Conservation (phyloP, 2,329 filamentous ascomycete species). For the Botrytis paeoniae region DNA sequence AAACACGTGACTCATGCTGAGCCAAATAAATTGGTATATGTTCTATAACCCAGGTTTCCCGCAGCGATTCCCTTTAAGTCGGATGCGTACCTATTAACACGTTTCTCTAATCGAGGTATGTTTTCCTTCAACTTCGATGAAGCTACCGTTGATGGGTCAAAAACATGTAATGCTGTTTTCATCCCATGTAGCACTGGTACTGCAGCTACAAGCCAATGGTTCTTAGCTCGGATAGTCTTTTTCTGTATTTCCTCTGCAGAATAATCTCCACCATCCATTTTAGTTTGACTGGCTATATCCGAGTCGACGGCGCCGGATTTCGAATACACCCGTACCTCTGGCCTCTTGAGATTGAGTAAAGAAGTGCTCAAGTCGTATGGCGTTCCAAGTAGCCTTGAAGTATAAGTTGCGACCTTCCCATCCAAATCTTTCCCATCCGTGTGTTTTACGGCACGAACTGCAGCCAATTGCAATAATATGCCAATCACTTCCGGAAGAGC, state of each 20-base stretch:
- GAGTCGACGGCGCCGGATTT: neutral
- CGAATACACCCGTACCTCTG: constrained; percentile 2
- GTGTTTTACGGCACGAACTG: constrained; percentile 42
- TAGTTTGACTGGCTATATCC: neutral
- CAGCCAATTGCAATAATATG: constrained; percentile 44
- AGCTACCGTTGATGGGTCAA: constrained; percentile 12
- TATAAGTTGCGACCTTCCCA: constrained; percentile 42
- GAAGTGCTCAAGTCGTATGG: constrained; percentile 9
- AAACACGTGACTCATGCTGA: neutral
- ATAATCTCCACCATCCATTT: neutral
- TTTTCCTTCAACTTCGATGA: constrained; percentile 25
- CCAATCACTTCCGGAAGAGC: constrained; percentile 42
- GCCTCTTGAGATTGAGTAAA: neutral
- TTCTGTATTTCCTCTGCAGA: neutral
- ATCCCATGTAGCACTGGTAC: constrained; percentile 43
- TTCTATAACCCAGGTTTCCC: constrained; percentile 1
- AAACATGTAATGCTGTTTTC: constrained; percentile 39
- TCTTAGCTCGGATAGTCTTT: neutral
- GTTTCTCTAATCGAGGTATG: neutral
- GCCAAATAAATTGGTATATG: constrained; percentile 22
- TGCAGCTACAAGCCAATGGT: constrained; percentile 35
- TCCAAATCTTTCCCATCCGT: constrained; percentile 41
- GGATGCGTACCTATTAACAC: constrained; percentile 10
- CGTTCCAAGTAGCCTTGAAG: constrained; percentile 31
- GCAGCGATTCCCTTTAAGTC: neutral